phyloP scores from a whole-genome alignment of 2,329 filamentous ascomycete species.

The Domatiomyces globalis region DNA sequence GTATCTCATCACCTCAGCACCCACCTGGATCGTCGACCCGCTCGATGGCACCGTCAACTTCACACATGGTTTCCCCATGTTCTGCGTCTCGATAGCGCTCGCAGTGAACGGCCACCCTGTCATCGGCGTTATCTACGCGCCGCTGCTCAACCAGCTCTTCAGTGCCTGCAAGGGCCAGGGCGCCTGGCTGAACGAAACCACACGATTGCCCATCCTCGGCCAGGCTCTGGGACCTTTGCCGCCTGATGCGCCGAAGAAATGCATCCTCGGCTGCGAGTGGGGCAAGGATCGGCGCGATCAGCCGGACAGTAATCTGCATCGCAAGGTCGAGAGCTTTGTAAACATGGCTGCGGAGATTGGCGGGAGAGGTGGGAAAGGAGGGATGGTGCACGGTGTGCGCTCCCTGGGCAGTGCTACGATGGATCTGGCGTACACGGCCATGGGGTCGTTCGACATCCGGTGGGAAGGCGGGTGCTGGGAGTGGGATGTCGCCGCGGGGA shows the following conservation, averaged over 20 bases:
- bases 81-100: constrained; percentile 64
- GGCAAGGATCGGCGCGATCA: constrained; percentile 59
- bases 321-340: constrained; percentile 60
- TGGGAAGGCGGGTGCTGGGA: constrained; percentile 75
- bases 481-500: constrained; percentile 66
- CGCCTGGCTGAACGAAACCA: constrained; percentile 54
- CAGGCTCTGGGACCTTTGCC: constrained; percentile 50
- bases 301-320: constrained; percentile 43
- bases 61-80: constrained; percentile 68
- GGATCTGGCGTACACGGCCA: constrained; percentile 60
- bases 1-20: constrained; percentile 49
- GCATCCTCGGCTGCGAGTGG: constrained; percentile 65
- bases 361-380: constrained; percentile 50
- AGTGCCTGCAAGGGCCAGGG: constrained; percentile 52
- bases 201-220: constrained; percentile 46
- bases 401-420: constrained; percentile 60
- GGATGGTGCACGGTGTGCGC: constrained; percentile 65
- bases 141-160: constrained; percentile 55
- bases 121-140: constrained; percentile 59
- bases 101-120: constrained; percentile 45
- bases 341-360: constrained; percentile 58
- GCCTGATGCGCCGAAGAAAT: constrained; percentile 49
- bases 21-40: constrained; percentile 66
- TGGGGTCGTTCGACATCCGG: constrained; percentile 66
- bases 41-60: constrained; percentile 70